Evolutionary conservation across 1,284 basidiomycete genomes (phyloP), one percentile per base, ranked within the genome.

Genomic region (Phlebopus sp.): DNA sequence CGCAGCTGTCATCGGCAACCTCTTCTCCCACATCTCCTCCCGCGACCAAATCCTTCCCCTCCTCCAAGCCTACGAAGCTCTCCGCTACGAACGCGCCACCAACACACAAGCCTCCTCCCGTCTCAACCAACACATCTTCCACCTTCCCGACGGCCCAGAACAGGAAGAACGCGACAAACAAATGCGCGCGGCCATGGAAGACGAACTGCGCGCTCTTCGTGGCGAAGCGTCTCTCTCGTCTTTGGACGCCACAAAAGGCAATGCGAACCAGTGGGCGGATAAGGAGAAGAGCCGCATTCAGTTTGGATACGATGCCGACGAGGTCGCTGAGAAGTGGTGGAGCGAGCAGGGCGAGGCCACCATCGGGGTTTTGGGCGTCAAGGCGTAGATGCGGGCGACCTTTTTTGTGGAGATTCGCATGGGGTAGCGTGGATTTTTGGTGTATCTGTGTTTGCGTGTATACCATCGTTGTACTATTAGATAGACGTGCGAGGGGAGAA

Each of bases 1-100:
- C 50, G 81, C 76, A 0, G 80, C 78, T 0, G 78, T 83, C 1
- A 69, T 86, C 21, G 84, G 82, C 0, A 74, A 74, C 42, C 71
- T 84, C 11, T 73, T 85, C 54, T 77, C 78, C 2, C 73, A 66
- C 18, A 58, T 84, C 25, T 66, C 69, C 0, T 59, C 67, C 30
- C 61, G 53, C 15, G 46, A 61, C 0, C 78, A 82, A 53, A 67
- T 84, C 5, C 54, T 59, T 0, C 57, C 68, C 1, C 66, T 83
- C 7, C 67, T 85, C 7, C 64, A 69, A 6, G 79, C 78, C 0
- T 84, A 83, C 54, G 66, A 82, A 52, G 62, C 63, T 4, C 69
- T 84, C 18, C 76, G 82, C 9, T 69, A 70, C 44, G 54, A 59
- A 1, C 76, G 82, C 13, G 71, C 78, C 1, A 70, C 74, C 0